Evolutionary conservation across 2,329 filamentous ascomycete species (phyloP), one percentile per base, ranked within the genome.

Genomic region (Magnaporthales sp.): DNA sequence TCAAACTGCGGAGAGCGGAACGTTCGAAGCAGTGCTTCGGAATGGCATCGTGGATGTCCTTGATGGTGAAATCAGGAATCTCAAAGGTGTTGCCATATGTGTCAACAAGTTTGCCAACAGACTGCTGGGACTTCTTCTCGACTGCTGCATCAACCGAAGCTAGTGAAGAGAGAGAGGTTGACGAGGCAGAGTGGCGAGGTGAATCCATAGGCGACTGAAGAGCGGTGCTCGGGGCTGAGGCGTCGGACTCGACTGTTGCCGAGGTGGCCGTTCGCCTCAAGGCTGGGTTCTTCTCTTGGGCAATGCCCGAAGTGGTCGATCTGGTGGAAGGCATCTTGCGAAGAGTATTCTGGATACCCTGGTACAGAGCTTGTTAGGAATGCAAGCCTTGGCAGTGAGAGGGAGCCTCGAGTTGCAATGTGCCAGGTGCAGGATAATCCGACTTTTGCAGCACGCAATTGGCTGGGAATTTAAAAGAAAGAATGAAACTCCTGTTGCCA

Each of bases 11-110:
- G 70, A 87, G 77, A 69, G 86, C 91, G 62, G 92, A 96, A 69
- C 95, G 90, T 83, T 97, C 85, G 79, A 91, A 98, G 86, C 95
- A 99, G 85, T 97, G 95, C 80, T 93, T 92, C 70, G 95, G 95
- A 72, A 99, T 99, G 77, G 95, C 95, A 80, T 97, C 91, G 75
- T 92, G 90, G 76, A 99, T 94, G 76, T 99, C 87, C 84, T 97
- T 97, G 85, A 99, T 96, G 76, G 93, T 96, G 83, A 91, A 99
- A 80, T 98, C 90, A 72, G 95, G 95, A 67, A 96, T 85, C 78
- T 92, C 84, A 83, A 99, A 99, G 75, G 93, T 86, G 79, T 98
- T 97, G 79, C 95, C 95, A 77, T 96, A 95, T 13, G 92, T 94
- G 81, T 99, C 93, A 70, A 95, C 74, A 72, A 99, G 86, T 77